Evolutionary conservation across 1,284 basidiomycete species (phyloP).

Genomic region (Agaricales sp.): DNA sequence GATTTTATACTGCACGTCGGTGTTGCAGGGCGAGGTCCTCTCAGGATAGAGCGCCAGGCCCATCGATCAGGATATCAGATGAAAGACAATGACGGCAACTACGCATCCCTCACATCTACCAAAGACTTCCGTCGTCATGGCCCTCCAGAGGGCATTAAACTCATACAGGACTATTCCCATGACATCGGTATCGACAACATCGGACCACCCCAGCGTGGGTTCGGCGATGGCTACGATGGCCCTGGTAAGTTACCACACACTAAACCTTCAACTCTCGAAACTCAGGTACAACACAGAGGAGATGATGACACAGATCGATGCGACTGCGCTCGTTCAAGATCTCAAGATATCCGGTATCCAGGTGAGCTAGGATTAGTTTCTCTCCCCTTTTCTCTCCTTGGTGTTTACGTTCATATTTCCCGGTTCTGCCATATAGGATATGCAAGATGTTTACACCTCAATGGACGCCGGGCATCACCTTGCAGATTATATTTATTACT

Average conservation of each 20-base stretch:
- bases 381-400: background rate
- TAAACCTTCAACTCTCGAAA: too few relatives aligned
- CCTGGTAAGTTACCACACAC: background rate
- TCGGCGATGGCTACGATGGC: background rate
- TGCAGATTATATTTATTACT: constrained; percentile 72
- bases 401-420: constrained; percentile 7
- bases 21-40: constrained; percentile 50
- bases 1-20: constrained; percentile 70
- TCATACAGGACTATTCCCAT: background rate
- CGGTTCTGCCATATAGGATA: too few relatives aligned
- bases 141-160: constrained; percentile 5
- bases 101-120: constrained; percentile 35
- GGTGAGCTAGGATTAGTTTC: constrained; percentile 36
- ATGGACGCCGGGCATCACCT: constrained; percentile 70
- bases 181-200: background rate
- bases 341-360: constrained; percentile 47
- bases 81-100: constrained; percentile 52
- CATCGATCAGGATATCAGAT: constrained; percentile 65
- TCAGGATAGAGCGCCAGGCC: constrained; percentile 55
- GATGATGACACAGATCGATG: constrained; percentile 33
- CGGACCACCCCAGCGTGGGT: background rate
- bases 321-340: constrained; percentile 37
- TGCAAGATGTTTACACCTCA: constrained; percentile 56
- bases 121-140: constrained; percentile 16
- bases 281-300: too few relatives aligned